Evolutionary conservation across 1,284 basidiomycete genomes (phyloP).

Genomic region (Irpex rosettiformis): DNA sequence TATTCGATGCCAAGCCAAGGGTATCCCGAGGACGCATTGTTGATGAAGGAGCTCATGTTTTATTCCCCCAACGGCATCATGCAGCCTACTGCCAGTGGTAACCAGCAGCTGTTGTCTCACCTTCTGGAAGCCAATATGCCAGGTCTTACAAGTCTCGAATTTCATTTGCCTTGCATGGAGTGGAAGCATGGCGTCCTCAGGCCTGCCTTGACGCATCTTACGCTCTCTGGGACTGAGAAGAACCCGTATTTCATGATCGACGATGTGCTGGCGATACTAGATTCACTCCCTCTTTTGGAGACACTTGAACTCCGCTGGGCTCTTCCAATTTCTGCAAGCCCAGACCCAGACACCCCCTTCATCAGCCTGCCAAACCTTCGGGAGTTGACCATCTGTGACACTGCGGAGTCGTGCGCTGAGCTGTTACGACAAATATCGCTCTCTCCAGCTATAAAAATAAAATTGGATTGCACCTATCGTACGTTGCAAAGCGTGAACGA

Average conservation of each 20-base stretch:
- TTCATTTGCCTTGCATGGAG: not conserved
- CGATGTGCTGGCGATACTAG: not conserved
- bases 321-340: not conserved
- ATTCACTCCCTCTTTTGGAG: not conserved
- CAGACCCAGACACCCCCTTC: not conserved
- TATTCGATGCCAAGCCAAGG: not conserved
- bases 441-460: not conserved
- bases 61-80: no score
- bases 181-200: not conserved
- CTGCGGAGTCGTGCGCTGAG: not conserved
- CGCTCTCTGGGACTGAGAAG: not conserved
- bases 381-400: not conserved
- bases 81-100: no score
- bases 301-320: not conserved
- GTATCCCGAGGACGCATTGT: not conserved
- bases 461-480: not conserved
- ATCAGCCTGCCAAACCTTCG: not conserved
- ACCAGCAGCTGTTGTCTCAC: no score
- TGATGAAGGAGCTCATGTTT: not conserved
- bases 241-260: not conserved
- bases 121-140: not conserved
- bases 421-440: not conserved
- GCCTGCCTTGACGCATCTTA: not conserved
- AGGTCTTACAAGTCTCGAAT: not conserved
- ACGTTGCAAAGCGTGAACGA: no score